These are phyloP conservation scores for Lolium rigidum DNA, from an alignment of 176 grass and related monocot genomes.

Conservation along the genomic window DNA sequence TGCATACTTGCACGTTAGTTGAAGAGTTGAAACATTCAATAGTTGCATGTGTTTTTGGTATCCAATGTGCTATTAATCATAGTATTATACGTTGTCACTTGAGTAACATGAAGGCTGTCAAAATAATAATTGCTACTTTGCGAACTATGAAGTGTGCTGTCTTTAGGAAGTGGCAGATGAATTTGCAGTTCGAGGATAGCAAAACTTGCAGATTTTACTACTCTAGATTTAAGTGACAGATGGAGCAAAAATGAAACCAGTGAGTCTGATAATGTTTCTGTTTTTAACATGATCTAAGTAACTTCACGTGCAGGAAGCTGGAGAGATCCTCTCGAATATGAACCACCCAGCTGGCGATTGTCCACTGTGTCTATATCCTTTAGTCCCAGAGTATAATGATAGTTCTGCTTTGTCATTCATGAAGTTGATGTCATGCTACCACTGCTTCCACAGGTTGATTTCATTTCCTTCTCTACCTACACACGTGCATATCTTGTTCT, in stretches of 20 bases:
- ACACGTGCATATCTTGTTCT: slow-evolving; percentile 32
- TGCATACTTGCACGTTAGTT: neutral
- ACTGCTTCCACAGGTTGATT: slow-evolving; percentile 91
- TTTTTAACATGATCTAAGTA: slow-evolving; percentile 38
- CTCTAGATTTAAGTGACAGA: neutral
- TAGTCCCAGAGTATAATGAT: slow-evolving; percentile 64
- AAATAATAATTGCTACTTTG: slow-evolving; percentile 24
- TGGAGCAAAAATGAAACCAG: neutral
- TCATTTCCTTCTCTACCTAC: slow-evolving; percentile 14
- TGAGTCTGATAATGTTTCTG: slow-evolving; percentile 3
- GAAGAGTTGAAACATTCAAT: neutral
- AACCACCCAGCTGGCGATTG: slow-evolving; percentile 98
- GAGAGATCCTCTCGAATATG: slow-evolving; percentile 82
- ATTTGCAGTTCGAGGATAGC: slow-evolving; percentile 22
- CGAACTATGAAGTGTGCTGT: neutral
- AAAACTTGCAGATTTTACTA: neutral
- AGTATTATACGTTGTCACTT: neutral
- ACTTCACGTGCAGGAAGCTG: slow-evolving; percentile 71
- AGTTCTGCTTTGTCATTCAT: slow-evolving; percentile 70
- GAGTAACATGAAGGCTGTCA: neutral
- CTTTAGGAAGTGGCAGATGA: slow-evolving; percentile 12
- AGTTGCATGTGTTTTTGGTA: neutral
- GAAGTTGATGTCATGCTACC: slow-evolving; percentile 99
- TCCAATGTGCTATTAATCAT: neutral
- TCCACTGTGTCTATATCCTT: slow-evolving; percentile 90